Base-by-base conservation (phyloP, 306 rosid species). In the Lathyrus tuberosus region DNA sequence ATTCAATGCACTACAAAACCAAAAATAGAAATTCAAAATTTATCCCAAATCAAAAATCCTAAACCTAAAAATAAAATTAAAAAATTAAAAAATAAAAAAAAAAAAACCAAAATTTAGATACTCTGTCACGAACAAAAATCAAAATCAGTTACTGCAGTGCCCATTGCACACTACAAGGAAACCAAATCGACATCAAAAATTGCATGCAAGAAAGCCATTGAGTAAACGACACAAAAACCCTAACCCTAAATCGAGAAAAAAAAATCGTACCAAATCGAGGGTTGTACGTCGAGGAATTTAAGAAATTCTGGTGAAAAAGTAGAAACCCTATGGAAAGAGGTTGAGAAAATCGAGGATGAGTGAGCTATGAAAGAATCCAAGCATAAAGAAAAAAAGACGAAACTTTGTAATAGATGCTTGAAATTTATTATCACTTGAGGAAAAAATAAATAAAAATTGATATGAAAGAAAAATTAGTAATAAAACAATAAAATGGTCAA, bases 291-390 rank as follows among this genome's bases (percentile, higher is more conserved):
- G 26, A 67, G 72, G 76, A 84, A 85, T 62, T 69, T 16, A 72
- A 72, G 69, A 82, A 80, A 40, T 73, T 40, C 8, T 76, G 30
- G 10, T 17, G 3, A 11, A 63, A 59, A 66, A 28, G 76, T 62
- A 65, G 83, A 75, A 86, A 84, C 91, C 96, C 91, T 85, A 83
- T 69, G 48, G 72, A 76, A 56, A 62, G 64, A 63, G 74, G 79
- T 83, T 81, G 89, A 79, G 87, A 77, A 81, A 87, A 79, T 79
- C 89, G 87, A 84, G 86, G 80, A 74, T 51, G 76, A n/a, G 79
- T 65, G 80, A 69, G 83, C 86, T 80, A 74, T 80, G 81, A 80
- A 83, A 83, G 90, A 88, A 85, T 84, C 89, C 81, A 81, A 82
- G 81, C 82, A 84, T 80, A 66, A 76, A 67, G 37, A 65, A 65